Evolutionary conservation across 768 basidiomycete species (phyloP), one percentile per base, ranked within the genome.

Genomic region (Saitozyma sp.): DNA sequence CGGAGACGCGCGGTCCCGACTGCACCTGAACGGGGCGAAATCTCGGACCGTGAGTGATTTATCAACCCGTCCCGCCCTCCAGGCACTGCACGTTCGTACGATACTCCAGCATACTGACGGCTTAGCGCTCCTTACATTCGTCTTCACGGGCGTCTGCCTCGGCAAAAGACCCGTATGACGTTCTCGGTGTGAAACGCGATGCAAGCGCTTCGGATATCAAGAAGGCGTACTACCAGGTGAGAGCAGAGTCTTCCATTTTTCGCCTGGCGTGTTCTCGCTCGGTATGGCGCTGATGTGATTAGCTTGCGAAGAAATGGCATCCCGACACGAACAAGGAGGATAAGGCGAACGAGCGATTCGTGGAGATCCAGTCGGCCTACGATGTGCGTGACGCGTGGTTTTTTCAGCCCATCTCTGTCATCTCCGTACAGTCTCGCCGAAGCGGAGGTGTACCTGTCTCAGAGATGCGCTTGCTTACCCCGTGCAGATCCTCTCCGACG

Each of bases 231-330:
- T 99, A 97, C 80, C 84, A 90, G 76, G 95, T 96, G 78, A 73
- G 90, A 79, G 20, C 14, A 37, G 50, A 16, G 59, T 45, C 38
- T 3, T 40, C 7, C 49, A 19, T 43, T 37, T 16, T 40, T 17
- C 19, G 40, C 16, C 16, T 38, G 1, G 39, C 9, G 17, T 40
- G n/a, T 14, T 16, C 42, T 19, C 19, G 40, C 16, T 5, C 17
- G 3, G 48, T 19, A 7, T 40, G n/a, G 7, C 48, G 19, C 54
- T 38, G 40, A 59, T 14, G 50, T 40, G 40, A 58, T 2, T 75
- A 96, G 95, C 88, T 99, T 67, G 96, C 96, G 16, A 90, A 95
- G 64, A 95, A 98, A 83, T 96, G 89, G 75, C 96, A 99, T 79
- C 96, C 96, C 0, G 96, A 99, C 75, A 93, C 93, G 11, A 98